Base-by-base conservation (phyloP, 2,329 filamentous ascomycete genomes). In the Aspergillus fijiensis region DNA sequence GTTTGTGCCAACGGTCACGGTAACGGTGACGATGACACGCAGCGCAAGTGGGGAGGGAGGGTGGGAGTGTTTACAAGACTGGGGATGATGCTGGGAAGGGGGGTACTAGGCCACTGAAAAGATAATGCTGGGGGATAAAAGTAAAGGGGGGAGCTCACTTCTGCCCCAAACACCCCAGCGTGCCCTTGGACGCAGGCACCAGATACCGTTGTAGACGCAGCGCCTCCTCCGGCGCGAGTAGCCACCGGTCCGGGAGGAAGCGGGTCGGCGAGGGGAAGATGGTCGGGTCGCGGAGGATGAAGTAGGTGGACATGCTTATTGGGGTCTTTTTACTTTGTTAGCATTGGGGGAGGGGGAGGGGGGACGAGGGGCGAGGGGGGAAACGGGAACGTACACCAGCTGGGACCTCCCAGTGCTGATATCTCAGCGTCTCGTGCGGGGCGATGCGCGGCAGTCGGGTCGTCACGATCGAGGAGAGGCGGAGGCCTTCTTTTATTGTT, bases 391-490 rank as follows among this genome's bases (percentile, higher is more conserved):
- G 50, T 70, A 74, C 72, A 3, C 69, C 67, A 4, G 72, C 67
- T 1, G 74, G 73, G 52, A 76, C 76, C 2, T 59, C 60, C 65
- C 68, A 72, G 54, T 74, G 64, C 14, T 69, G 68, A 60, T 74
- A 76, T 21, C 65, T 59, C 19, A 76, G 67, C 10, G 65, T 52
- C 27, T 71, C 65, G 21, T 67, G 58, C 2, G 69, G 68, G 0
- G 70, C 68, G 12, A 74, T 69, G 3, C 74, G 67, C 14, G 71
- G 70, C 6, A 74, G 65, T 7, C 73, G 67, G 1, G 67, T 66
- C 6, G 66, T 64, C 2, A 74, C 68, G 6, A 42, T 6, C 3
- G 39, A 42, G 39, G 39, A 58, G 23, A 58, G 57, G 2, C 54
- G 57, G 10, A 62, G 48, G 5, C 60, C 57, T 49, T 62, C 60